Evolutionary conservation across 2,329 filamentous ascomycete species (phyloP).

Genomic region (Arthrobotrys sinensis): DNA sequence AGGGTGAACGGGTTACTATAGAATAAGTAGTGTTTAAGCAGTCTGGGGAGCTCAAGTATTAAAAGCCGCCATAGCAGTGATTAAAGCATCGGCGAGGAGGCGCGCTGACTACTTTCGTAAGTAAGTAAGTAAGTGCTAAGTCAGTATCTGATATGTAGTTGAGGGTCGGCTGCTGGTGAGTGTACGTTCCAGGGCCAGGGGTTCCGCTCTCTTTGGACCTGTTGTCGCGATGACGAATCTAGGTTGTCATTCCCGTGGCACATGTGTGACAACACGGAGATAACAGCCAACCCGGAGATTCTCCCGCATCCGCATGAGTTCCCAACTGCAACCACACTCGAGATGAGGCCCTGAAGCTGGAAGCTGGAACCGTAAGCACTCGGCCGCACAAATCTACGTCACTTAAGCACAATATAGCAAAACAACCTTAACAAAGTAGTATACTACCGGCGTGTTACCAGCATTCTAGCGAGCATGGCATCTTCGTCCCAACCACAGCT

Average conservation of each 20-base stretch:
- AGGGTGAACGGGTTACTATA: neutral
- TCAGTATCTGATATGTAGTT: neutral
- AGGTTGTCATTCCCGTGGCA: slow-evolving; percentile 6
- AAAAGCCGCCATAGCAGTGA: neutral
- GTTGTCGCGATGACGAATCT: slow-evolving; percentile 28
- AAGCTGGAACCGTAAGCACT: no score
- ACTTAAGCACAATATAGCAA: neutral
- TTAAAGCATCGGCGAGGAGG: neutral
- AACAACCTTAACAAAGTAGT: neutral
- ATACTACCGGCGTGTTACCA: neutral
- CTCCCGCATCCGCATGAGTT: neutral
- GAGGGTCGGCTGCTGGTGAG: neutral
- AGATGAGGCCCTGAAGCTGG: no score
- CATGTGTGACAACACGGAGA: slow-evolving; percentile 20
- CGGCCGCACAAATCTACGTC: no score
- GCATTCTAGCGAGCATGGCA: slow-evolving; percentile 23
- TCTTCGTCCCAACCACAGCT: slow-evolving; percentile 13
- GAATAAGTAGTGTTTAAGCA: neutral
- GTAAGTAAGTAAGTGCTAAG: neutral
- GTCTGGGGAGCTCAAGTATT: neutral
- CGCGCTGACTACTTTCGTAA: neutral
- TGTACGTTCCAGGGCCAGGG: neutral
- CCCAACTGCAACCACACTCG: neutral
- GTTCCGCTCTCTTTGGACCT: neutral
- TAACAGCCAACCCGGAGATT: slow-evolving; percentile 9